Conservation (phyloP, 139 green algal species). For the Chlorella ohadii region DNA sequence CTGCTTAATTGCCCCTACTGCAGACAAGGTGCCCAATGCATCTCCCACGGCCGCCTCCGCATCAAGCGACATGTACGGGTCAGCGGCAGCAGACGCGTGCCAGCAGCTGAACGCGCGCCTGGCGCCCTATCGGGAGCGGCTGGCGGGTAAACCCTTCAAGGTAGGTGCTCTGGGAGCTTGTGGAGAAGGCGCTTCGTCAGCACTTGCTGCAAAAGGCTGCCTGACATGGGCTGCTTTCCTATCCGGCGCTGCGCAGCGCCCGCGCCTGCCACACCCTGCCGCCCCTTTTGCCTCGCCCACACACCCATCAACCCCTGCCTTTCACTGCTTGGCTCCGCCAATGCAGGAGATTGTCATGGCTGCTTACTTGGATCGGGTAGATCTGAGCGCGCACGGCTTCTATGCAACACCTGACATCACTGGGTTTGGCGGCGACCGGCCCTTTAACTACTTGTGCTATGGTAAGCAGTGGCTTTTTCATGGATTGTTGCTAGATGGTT, state of each 20-base stretch:
- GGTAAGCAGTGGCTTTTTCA: slow-evolving; percentile 21
- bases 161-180: too few relatives aligned
- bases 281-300: too few relatives aligned
- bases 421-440: slow-evolving; percentile 76
- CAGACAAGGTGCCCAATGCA: slow-evolving; percentile 97
- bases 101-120: slow-evolving; percentile 85
- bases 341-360: slow-evolving; percentile 66
- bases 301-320: neutral
- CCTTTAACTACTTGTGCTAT: slow-evolving; percentile 95
- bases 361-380: slow-evolving; percentile 88
- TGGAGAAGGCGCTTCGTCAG: too few relatives aligned
- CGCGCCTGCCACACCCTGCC: too few relatives aligned
- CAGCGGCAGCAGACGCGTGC: slow-evolving; percentile 91
- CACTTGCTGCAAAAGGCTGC: too few relatives aligned
- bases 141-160: slow-evolving; percentile 44
- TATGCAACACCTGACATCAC: slow-evolving; percentile 93
- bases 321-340: neutral
- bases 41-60: slow-evolving; percentile 93
- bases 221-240: too few relatives aligned
- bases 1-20: neutral
- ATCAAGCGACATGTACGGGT: slow-evolving; percentile 94
- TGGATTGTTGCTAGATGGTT: too few relatives aligned
- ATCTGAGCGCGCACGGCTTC: slow-evolving; percentile 96
- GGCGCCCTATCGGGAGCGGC: slow-evolving; percentile 56
- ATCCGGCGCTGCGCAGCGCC: neutral